Base-by-base conservation (phyloP, 495 filamentous ascomycete species). In the Penicillium coprophilum region DNA sequence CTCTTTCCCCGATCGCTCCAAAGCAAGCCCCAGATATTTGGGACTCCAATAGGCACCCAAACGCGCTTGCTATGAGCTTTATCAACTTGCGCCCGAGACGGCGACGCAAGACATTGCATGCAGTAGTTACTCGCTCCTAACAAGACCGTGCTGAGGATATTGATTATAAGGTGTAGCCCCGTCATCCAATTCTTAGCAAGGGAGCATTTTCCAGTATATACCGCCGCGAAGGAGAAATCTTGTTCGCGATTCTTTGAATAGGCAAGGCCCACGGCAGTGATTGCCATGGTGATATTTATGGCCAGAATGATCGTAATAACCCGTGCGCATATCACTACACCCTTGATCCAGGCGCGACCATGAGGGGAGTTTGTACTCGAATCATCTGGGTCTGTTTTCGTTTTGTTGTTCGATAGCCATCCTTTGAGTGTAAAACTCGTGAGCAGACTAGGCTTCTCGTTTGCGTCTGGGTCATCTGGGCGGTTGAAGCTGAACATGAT, bases 81-180 rank as follows among this genome's bases (percentile, higher is more conserved):
- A 21, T 53, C 51, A 12, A 53, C 51, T 3, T 44, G 23, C 17
- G 27, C 6, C 9, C 51, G 51, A 1, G 51, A 28, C 12, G 51
- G 51, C 6, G 51, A 39, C 2, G 21, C 23, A 13, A 53, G 24
- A 31, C 21, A 31, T 36, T 53, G 51, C 51, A 53, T 53, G 21
- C 23, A 44, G 39, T 44, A 53, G 40, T 45, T 53, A 24, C 51
- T 53, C 19, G 51, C 51, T 4, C 39, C 51, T 10, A 53, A 9
- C 1, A 53, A 2, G 12, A 24, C 20, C 17, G 51, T 53, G 20
- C 21, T 32, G 13, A 45, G n/a, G 20, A 53, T 12, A 19, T 53
- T 53, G n/a, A 53, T 53, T 9, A 49, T 6, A 20, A 40, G 17
- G 8, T 40, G 38, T 8, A 40, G 5, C 5, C 38, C 38, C 15